These are phyloP conservation scores for Pichia inconspicua DNA, from an alignment of 1,139 yeast species.

Conservation along the genomic window DNA sequence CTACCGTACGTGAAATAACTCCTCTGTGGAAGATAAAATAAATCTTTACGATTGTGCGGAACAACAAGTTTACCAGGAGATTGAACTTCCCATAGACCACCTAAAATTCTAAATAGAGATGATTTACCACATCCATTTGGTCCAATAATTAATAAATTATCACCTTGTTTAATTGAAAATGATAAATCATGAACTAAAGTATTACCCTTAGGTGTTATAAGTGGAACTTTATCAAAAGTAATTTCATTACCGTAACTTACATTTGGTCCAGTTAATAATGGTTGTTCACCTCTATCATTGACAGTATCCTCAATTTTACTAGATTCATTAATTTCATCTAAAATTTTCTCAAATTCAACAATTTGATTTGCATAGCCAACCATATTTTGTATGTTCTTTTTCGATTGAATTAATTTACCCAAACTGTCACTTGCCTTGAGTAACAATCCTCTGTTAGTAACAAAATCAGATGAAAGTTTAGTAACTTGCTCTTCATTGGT, in stretches of 20 bases:
- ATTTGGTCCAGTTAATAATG: conserved; percentile 28
- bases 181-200: conserved; percentile 58
- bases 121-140: conserved; percentile 97
- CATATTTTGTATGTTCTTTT: conserved; percentile 76
- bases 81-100: conserved; percentile 86
- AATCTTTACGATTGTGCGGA: conserved; percentile 56
- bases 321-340: conserved; percentile 41
- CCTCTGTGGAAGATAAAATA: conserved; percentile 87
- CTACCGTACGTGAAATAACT: conserved; percentile 77
- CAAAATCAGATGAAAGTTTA: conserved; percentile 59
- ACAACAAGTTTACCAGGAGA: conserved; percentile 54
- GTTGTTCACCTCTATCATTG: conserved; percentile 10
- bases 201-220: conserved; percentile 80
- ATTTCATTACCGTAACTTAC: conserved; percentile 45
- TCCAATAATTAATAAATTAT: conserved; percentile 83
- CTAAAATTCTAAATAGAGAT: conserved; percentile 79
- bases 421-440: conserved; percentile 83
- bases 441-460: conserved; percentile 82
- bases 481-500: conserved; percentile 27
- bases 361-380: conserved; percentile 80
- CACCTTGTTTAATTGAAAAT: conserved; percentile 71
- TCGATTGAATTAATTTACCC: conserved; percentile 79
- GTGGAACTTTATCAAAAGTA: conserved; percentile 67
- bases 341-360: conserved; percentile 58
- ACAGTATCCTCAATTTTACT: conserved; percentile 22